Percentiles rank a stretch among this genome's conserved stretches.
These are phyloP conservation scores for Phaffomyces opuntiae DNA, from an alignment of 805 yeast genomes.

Conservation along the genomic window DNA sequence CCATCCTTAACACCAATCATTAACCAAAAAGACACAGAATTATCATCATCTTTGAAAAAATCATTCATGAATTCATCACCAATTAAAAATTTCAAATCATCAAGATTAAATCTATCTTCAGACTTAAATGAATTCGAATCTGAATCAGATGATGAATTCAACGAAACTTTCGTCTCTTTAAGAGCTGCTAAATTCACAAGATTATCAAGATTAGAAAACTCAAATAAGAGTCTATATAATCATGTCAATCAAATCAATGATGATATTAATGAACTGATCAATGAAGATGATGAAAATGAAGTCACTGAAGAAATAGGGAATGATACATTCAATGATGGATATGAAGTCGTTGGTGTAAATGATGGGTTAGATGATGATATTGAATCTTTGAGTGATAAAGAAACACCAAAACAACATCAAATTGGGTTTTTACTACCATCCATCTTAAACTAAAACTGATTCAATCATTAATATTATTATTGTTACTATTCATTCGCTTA, in stretches of 20 bases:
- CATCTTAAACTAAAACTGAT: neutral
- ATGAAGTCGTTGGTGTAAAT: neutral
- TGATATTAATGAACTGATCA: neutral
- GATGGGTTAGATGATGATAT: neutral
- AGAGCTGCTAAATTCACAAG: conserved; percentile 17
- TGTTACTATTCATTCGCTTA: too few relatives aligned
- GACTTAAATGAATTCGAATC: too few relatives aligned
- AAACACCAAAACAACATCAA: conserved; percentile 11
- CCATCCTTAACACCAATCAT: too few relatives aligned
- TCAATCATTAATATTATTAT: too few relatives aligned
- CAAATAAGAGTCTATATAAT: too few relatives aligned
- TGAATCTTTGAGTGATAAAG: conserved; percentile 1
- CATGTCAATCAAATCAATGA: neutral
- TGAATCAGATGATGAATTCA: conserved; percentile 5
- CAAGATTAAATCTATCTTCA: conserved; percentile 1
- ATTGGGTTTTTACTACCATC: conserved; percentile 9
- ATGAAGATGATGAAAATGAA: neutral
- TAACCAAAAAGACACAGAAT: neutral
- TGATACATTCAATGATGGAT: neutral
- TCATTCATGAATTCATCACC: conserved; percentile 4
- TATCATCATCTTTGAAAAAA: neutral
- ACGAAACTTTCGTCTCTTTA: conserved; percentile 12
- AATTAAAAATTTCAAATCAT: conserved; percentile 1
- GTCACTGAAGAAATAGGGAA: neutral
- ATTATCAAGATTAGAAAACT: conserved; percentile 8